Conservation (phyloP, 176 grass and related monocot species). For the Tillandsia fasciculata region DNA sequence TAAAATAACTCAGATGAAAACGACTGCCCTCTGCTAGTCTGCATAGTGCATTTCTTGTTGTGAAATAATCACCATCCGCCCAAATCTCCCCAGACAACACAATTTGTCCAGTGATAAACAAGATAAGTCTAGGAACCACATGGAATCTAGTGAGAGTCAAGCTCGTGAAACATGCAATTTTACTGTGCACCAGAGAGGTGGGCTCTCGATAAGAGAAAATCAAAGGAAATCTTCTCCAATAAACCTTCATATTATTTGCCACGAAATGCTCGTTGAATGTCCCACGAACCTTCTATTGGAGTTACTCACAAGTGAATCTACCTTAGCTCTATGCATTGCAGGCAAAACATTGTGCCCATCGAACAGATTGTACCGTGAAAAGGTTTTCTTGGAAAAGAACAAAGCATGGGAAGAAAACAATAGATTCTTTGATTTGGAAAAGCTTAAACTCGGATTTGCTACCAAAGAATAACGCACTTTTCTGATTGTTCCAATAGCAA, state of each 20-base stretch:
- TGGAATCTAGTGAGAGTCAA: constrained; percentile 62
- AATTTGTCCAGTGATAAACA: constrained; percentile 57
- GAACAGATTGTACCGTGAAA: constrained; percentile 32
- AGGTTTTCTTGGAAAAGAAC: constrained; percentile 29
- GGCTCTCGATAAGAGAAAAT: constrained; percentile 24
- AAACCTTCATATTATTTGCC: constrained; percentile 38
- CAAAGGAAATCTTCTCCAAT: constrained; percentile 50
- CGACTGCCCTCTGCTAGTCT: constrained; percentile 59
- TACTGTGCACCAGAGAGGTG: constrained; percentile 34
- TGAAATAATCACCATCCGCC: constrained; percentile 76
- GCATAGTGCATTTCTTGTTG: constrained; percentile 46
- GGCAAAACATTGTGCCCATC: neutral
- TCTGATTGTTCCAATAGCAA: constrained; percentile 40
- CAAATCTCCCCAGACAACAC: constrained; percentile 36
- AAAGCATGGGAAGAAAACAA: constrained; percentile 26
- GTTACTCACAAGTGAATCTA: constrained; percentile 19
- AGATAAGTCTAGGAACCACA: constrained; percentile 43
- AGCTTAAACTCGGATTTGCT: constrained; percentile 22
- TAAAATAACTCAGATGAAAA: constrained; percentile 52
- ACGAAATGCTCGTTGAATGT: constrained; percentile 37
- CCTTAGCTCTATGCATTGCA: constrained; percentile 24
- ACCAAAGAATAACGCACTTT: constrained; percentile 40
- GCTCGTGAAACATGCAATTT: constrained; percentile 47
- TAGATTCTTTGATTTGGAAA: constrained; percentile 18
- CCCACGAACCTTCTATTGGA: constrained; percentile 38